These are phyloP conservation scores for Fremontodendron californicum DNA, from an alignment of 345 rosid genomes.

Conservation along the genomic window DNA sequence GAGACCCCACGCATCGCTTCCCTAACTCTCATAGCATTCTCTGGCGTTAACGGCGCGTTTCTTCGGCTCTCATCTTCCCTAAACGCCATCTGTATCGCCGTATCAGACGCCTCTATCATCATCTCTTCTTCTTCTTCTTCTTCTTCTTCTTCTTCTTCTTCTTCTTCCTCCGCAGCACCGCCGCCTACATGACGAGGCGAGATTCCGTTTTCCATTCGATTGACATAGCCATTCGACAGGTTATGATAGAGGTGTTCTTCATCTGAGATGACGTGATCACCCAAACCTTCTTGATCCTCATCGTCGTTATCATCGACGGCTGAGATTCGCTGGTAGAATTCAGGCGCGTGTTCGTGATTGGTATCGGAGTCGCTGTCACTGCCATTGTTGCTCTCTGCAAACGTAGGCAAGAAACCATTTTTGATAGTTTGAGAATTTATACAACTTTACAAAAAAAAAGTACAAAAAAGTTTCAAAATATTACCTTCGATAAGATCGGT, in stretches of 20 bases:
- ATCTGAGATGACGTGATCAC: conserved; percentile 23
- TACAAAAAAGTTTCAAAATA: neutral
- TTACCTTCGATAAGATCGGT: conserved; percentile 24
- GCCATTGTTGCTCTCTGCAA: conserved; percentile 39
- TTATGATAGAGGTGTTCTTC: conserved; percentile 26
- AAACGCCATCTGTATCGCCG: conserved; percentile 47
- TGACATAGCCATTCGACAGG: conserved; percentile 45
- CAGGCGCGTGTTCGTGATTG: conserved; percentile 40
- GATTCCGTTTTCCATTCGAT: conserved; percentile 38
- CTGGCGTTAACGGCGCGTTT: conserved; percentile 59
- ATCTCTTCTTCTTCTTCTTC: conserved; percentile 36
- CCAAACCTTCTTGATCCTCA: conserved; percentile 18
- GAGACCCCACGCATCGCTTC: conserved; percentile 85
- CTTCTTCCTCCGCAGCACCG: conserved; percentile 38
- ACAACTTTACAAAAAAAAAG: neutral
- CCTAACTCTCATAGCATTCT: conserved; percentile 58
- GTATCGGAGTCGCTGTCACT: conserved; percentile 66
- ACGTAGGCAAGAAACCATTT: neutral
- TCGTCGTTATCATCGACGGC: conserved; percentile 38
- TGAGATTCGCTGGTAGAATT: conserved; percentile 85
- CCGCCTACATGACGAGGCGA: conserved; percentile 45
- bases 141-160: too few relatives aligned
- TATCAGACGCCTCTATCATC: conserved; percentile 32
- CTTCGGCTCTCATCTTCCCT: conserved; percentile 73
- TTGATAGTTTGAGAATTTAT: neutral